phyloP scores from a whole-genome alignment of 2,329 filamentous ascomycete species.

The Acephala macrosclerotiorum region DNA sequence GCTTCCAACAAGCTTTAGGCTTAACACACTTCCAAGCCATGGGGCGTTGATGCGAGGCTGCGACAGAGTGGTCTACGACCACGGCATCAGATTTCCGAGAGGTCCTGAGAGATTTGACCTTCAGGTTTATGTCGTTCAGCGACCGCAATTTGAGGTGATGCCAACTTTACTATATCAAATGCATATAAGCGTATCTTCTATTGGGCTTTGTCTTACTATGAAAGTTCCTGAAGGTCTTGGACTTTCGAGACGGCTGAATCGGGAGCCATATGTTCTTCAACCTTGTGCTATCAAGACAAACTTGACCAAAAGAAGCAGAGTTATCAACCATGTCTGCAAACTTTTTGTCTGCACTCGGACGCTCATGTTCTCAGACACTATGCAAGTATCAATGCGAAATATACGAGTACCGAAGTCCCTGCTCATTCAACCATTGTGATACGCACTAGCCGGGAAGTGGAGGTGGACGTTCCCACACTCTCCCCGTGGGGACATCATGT shows the following conservation, averaged over 20 bases:
- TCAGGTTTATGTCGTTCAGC: neutral
- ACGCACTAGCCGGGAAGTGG: conserved; percentile 15
- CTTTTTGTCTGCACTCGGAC: too few species aligned
- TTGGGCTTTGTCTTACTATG: too few species aligned
- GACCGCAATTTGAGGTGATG: neutral
- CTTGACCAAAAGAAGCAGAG: too few species aligned
- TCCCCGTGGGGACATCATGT: neutral
- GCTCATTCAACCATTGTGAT: too few species aligned
- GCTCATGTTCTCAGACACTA: neutral
- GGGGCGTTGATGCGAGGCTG: neutral
- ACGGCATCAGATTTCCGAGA: too few species aligned
- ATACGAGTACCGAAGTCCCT: neutral
- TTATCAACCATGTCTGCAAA: neutral
- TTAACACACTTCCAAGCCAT: neutral
- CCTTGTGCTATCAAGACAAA: too few species aligned
- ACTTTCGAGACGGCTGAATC: too few species aligned
- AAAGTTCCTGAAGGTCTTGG: too few species aligned
- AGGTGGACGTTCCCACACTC: neutral
- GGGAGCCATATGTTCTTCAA: too few species aligned
- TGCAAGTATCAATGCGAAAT: neutral
- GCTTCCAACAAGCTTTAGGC: conserved; percentile 5
- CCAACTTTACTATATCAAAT: too few species aligned
- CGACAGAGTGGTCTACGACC: neutral
- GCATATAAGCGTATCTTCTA: too few species aligned
- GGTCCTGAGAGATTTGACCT: neutral